phyloP scores from a whole-genome alignment of 164 flowering plant species.

The Annona cherimola region DNA sequence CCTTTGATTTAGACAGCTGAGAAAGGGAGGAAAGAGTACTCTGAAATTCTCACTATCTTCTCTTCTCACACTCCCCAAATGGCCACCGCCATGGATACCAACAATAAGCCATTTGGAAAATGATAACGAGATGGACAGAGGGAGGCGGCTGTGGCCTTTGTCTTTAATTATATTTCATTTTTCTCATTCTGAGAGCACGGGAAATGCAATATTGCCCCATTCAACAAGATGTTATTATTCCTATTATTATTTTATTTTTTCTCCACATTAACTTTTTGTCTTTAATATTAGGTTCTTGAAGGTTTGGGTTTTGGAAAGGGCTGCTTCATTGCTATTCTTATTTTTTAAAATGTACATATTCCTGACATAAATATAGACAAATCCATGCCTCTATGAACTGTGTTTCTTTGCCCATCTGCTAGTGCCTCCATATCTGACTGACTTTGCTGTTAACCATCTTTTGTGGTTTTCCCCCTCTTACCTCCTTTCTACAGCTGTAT shows the following conservation, averaged over 20 bases:
- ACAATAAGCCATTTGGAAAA: not conserved
- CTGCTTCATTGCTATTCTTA: not conserved
- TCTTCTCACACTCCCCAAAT: not conserved
- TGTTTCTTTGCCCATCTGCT: not conserved
- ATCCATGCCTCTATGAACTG: not conserved
- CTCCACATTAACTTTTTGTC: too few species aligned
- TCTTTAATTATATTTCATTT: not conserved
- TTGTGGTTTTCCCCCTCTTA: not conserved
- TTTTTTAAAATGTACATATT: constrained; percentile 3
- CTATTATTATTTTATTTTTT: not conserved
- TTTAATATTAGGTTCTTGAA: not conserved
- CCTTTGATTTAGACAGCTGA: constrained; percentile 7
- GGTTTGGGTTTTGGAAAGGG: not conserved
- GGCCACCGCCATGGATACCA: not conserved
- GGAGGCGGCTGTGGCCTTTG: not conserved
- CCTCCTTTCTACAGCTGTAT: constrained; percentile 1
- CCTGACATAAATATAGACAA: not conserved
- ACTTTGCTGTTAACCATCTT: not conserved
- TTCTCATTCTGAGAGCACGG: not conserved
- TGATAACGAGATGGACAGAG: not conserved
- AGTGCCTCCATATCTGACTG: not conserved
- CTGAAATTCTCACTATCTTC: not conserved
- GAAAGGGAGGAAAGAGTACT: too few species aligned
- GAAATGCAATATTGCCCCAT: not conserved
- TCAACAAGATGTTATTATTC: not conserved